A percentile compares a stretch with the other conserved stretches of the same genome.
Conservation (phyloP, 768 basidiomycete genomes). For the Cystobasidium ongulense region DNA sequence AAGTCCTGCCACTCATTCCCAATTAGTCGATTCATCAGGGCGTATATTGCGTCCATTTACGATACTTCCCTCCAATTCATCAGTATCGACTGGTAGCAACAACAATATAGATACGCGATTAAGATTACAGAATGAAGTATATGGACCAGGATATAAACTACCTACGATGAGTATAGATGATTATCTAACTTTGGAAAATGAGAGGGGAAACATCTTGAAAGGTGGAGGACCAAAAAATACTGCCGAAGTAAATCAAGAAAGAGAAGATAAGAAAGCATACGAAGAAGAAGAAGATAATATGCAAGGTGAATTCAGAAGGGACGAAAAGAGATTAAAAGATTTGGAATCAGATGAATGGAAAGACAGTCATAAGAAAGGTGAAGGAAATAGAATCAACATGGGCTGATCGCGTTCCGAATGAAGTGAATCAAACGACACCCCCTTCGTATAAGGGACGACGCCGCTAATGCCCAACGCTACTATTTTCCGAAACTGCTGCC, state of each 20-base stretch:
- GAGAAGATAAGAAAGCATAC: slow-evolving; percentile 56
- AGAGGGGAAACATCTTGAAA: slow-evolving; percentile 75
- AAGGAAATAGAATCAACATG: slow-evolving; percentile 95
- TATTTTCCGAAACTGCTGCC: too few relatives aligned
- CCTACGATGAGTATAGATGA: slow-evolving; percentile 96
- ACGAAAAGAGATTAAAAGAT: slow-evolving; percentile 59
- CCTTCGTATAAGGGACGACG: too few relatives aligned
- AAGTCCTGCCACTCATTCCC: neutral
- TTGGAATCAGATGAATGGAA: slow-evolving; percentile 86
- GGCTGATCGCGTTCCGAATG: slow-evolving; percentile 53
- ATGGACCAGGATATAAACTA: slow-evolving; percentile 69
- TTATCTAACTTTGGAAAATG: slow-evolving; percentile 75
- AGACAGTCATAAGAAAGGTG: slow-evolving; percentile 74
- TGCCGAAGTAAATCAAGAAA: slow-evolving; percentile 59
- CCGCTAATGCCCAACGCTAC: too few relatives aligned
- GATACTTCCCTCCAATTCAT: slow-evolving; percentile 60
- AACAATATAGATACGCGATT: slow-evolving; percentile 53
- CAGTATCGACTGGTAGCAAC: slow-evolving; percentile 34
- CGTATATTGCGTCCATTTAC: slow-evolving; percentile 88
- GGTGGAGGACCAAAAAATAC: slow-evolving; percentile 62
- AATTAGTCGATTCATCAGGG: slow-evolving; percentile 28
- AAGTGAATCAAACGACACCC: neutral
- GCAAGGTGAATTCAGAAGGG: slow-evolving; percentile 61
- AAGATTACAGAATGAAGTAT: slow-evolving; percentile 68
- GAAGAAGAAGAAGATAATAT: slow-evolving; percentile 56